Evolutionary conservation across 768 basidiomycete species (phyloP).

Genomic region (Macrolepiota dolichaula): DNA sequence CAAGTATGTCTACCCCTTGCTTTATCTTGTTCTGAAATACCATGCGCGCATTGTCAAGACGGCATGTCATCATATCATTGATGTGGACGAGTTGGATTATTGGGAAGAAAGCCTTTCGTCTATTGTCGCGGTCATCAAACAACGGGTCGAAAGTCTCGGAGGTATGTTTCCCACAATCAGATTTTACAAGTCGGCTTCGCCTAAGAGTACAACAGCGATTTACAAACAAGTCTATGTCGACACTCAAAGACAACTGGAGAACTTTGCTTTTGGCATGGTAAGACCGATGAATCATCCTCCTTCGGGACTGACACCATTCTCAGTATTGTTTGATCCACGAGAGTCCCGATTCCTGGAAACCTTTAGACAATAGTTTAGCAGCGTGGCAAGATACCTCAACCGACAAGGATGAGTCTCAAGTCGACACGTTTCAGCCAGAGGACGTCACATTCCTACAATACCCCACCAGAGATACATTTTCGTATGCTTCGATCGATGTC

Average conservation of each 20-base stretch:
- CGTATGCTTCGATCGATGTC: slow-evolving; percentile 25
- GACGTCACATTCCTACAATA: slow-evolving; percentile 26
- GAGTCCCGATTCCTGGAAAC: slow-evolving; percentile 25
- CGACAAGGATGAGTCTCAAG: slow-evolving; percentile 11
- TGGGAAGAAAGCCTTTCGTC: slow-evolving; percentile 29
- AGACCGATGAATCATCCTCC: slow-evolving; percentile 12
- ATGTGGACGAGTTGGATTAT: slow-evolving; percentile 27
- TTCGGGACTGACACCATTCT: not conserved
- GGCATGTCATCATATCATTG: slow-evolving; percentile 31
- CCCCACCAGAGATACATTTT: slow-evolving; percentile 29
- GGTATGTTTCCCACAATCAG: slow-evolving; percentile 16
- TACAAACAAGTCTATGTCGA: slow-evolving; percentile 34
- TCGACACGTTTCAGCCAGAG: slow-evolving; percentile 14
- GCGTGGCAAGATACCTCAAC: slow-evolving; percentile 23
- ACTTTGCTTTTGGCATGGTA: slow-evolving; percentile 36
- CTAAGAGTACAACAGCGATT: slow-evolving; percentile 20
- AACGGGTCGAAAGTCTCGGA: slow-evolving; percentile 30
- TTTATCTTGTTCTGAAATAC: slow-evolving; percentile 30
- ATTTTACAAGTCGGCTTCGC: not conserved
- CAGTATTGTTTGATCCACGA: slow-evolving; percentile 32
- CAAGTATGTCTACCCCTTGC: slow-evolving; percentile 32
- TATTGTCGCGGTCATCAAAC: slow-evolving; percentile 25
- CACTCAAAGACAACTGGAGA: slow-evolving; percentile 28
- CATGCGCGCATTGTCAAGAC: slow-evolving; percentile 29
- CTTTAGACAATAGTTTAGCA: slow-evolving; percentile 27